Conservation (phyloP, 176 grass and related monocot species). For the Juncus inflexus region DNA sequence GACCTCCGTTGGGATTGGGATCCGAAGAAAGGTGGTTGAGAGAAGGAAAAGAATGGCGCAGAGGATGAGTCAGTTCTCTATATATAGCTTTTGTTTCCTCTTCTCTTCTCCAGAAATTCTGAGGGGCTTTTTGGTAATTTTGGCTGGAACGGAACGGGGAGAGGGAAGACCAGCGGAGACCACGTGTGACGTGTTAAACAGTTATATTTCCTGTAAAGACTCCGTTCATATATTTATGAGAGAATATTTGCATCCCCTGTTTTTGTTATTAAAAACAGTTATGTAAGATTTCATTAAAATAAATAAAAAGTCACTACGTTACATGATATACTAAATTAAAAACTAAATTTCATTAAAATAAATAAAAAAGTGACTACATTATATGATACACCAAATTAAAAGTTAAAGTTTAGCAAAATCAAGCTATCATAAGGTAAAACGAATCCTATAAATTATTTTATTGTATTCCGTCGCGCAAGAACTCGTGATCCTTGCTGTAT, state of each 20-base stretch:
- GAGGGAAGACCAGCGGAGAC: slow-evolving; percentile 23
- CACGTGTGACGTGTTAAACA: slow-evolving; percentile 9
- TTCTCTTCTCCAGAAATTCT: slow-evolving; percentile 7
- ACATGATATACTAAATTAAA: too few relatives aligned
- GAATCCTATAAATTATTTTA: too few relatives aligned
- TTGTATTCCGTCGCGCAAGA: too few relatives aligned
- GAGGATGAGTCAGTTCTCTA: background rate
- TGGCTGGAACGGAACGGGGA: background rate
- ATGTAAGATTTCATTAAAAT: too few relatives aligned
- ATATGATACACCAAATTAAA: too few relatives aligned
- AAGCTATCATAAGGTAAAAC: too few relatives aligned
- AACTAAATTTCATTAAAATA: too few relatives aligned
- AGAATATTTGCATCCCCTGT: background rate
- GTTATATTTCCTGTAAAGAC: background rate
- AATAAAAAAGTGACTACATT: too few relatives aligned
- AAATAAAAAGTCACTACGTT: too few relatives aligned
- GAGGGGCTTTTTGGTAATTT: background rate
- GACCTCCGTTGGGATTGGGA: background rate
- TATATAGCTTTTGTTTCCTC: slow-evolving; percentile 14
- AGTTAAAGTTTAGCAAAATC: too few relatives aligned
- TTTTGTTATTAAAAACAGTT: too few relatives aligned
- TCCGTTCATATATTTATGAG: slow-evolving; percentile 1
- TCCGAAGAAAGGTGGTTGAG: background rate
- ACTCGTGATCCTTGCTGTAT: too few relatives aligned
- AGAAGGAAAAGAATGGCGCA: background rate